Conservation (phyloP, 306 rosid genomes). For the Canavalia ensiformis region DNA sequence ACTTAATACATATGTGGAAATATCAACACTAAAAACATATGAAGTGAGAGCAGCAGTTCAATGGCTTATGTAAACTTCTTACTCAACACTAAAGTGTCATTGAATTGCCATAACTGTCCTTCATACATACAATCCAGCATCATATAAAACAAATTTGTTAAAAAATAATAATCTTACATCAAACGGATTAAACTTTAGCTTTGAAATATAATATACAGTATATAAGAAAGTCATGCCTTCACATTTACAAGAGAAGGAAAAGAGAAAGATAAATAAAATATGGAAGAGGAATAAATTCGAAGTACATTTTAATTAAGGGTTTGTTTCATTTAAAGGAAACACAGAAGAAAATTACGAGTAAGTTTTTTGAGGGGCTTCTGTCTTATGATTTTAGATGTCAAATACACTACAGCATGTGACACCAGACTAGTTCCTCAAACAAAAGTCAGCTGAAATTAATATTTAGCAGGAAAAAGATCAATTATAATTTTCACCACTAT, state of each 20-base stretch:
- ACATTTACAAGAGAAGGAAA: conserved; percentile 5
- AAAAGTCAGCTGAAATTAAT: conserved; percentile 17
- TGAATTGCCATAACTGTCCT: background rate
- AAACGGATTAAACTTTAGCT: background rate
- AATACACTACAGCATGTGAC: background rate
- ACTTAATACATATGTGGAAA: conserved; percentile 10
- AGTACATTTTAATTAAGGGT: background rate
- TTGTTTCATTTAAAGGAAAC: background rate
- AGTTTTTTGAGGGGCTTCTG: background rate
- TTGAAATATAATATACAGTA: background rate
- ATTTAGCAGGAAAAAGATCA: conserved; percentile 49
- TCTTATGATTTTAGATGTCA: background rate
- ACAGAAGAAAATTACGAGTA: background rate
- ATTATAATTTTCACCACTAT: conserved; percentile 61
- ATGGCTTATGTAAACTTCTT: background rate
- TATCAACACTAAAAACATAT: background rate
- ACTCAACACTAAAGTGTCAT: conserved; percentile 4
- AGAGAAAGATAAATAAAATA: background rate
- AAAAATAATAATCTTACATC: background rate
- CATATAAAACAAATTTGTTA: background rate
- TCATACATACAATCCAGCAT: conserved; percentile 48
- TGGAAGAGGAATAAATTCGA: background rate
- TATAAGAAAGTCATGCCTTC: background rate
- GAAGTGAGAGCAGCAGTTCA: conserved; percentile 1
- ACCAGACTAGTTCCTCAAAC: background rate